Percentiles rank a stretch among this genome's conserved stretches.
phyloP scores from a whole-genome alignment of 768 basidiomycete genomes.

The Collybia sp. region DNA sequence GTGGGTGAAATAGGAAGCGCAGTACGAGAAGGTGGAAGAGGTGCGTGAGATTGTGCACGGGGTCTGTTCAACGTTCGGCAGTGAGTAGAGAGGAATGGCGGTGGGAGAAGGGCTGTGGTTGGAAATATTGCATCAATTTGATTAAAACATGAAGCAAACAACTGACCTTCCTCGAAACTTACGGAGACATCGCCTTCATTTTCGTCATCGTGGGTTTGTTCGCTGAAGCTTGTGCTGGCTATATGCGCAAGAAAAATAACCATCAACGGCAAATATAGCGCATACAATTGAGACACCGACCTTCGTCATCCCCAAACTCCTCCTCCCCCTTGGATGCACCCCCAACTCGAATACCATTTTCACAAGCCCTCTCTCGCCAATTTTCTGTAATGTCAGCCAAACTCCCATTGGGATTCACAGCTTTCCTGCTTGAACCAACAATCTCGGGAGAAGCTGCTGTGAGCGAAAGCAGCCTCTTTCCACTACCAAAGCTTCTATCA shows the following conservation, averaged over 20 bases:
- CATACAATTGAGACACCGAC: constrained; percentile 21
- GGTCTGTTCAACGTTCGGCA: constrained; percentile 38
- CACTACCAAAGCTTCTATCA: constrained; percentile 11
- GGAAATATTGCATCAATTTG: no score
- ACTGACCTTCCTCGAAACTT: constrained; percentile 46
- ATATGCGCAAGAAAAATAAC: constrained; percentile 25
- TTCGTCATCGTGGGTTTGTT: constrained; percentile 41
- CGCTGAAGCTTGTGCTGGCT: constrained; percentile 33
- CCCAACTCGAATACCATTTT: constrained; percentile 67
- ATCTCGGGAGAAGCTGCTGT: constrained; percentile 43
- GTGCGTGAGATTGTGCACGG: constrained; percentile 54
- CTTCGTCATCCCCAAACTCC: constrained; percentile 43
- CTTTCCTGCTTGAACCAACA: constrained; percentile 15
- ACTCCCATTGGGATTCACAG: constrained; percentile 28
- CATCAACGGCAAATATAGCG: no score
- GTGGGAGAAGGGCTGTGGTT: constrained; percentile 46
- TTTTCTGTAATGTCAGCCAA: constrained; percentile 60
- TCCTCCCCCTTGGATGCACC: constrained; percentile 40
- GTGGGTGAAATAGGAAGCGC: constrained; percentile 31
- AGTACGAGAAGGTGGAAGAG: constrained; percentile 24
- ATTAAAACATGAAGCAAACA: not conserved
- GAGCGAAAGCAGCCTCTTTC: constrained; percentile 28
- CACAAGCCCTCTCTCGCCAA: constrained; percentile 69
- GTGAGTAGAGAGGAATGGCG: constrained; percentile 49
- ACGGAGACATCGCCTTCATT: constrained; percentile 42